These are phyloP conservation scores for Ophiostoma sp. DNA, from an alignment of 2,329 filamentous ascomycete genomes.

Conservation along the genomic window DNA sequence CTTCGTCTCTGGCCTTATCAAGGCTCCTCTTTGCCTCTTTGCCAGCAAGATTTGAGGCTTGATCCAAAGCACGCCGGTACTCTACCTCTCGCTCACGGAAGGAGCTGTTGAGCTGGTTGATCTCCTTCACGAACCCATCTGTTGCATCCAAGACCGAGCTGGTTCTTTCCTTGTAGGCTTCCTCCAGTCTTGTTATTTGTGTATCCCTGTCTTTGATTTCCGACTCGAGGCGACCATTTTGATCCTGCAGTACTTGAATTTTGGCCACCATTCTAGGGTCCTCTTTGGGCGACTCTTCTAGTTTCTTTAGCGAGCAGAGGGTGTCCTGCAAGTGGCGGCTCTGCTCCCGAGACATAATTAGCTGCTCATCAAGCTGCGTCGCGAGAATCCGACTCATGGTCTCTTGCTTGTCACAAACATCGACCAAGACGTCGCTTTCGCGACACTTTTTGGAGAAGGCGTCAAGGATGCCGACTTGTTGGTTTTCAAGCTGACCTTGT, in stretches of 20 bases:
- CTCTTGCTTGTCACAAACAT: conserved; percentile 19
- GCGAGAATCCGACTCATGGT: conserved; percentile 7
- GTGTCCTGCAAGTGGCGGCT: neutral
- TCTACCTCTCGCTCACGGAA: conserved; percentile 21
- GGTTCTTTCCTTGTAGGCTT: conserved; percentile 17
- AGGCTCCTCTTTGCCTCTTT: conserved; percentile 17
- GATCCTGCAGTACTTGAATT: conserved; percentile 9
- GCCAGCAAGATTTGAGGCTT: conserved; percentile 15
- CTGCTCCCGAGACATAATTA: conserved; percentile 1
- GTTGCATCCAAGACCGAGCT: neutral
- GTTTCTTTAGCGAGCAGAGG: neutral
- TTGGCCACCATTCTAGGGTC: conserved; percentile 12
- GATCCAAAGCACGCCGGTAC: conserved; percentile 19
- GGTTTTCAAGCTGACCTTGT: neutral
- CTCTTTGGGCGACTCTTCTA: conserved; percentile 10
- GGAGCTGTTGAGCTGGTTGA: conserved; percentile 16
- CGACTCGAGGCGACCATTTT: neutral
- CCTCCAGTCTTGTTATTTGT: conserved; percentile 19
- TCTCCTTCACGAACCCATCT: conserved; percentile 13
- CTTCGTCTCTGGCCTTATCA: conserved; percentile 19
- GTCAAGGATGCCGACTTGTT: neutral
- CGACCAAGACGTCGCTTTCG: conserved; percentile 11
- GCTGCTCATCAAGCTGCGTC: conserved; percentile 11
- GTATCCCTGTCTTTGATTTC: conserved; percentile 20
- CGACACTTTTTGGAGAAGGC: neutral